Evolutionary conservation across 176 grass and related monocot species (phyloP), one percentile per base, ranked within the genome.

Genomic region (Carex myosuroides): DNA sequence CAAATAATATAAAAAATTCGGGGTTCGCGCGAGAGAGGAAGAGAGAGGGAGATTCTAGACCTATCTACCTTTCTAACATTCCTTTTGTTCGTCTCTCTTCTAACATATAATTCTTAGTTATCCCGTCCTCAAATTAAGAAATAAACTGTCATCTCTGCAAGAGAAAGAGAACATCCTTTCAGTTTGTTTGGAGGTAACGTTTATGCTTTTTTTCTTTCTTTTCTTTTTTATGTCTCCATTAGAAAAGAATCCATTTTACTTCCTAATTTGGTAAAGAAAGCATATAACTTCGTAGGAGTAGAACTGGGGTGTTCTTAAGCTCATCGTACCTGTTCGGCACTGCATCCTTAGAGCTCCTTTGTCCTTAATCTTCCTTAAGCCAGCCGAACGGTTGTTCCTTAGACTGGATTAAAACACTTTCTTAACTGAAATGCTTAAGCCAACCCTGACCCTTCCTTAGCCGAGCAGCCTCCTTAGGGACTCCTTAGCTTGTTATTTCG

Each of bases 131-230:
- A 14, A 9, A 69, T 30, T 66, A 33, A 66, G 66, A 69, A 69
- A 39, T 18, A 59, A 32, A 13, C 29, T 66, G 11, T 16, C 29
- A 21, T 75, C 29, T 76, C 41, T 4, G 18, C 17, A 32, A 39
- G 26, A 29, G 29, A 29, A 29, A 29, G 29, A 29, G 29, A 1
- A 29, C 29, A 29, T 29, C 32, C 7, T 81, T 63, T 81, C 59
- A n/a, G 57, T n/a, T 21, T 81, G 10, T 80, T 80, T 80, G 54
- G 54, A 75, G 44, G 77, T 80, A 80, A 60, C 8, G 46, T 77
- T 55, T 77, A 41, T 77, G 8, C 14, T 30, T 29, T 53, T 13
- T 24, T 54, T 37, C 30, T 24, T 13, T 30, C 37, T 56, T 30
- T 80, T 17, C 18, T 39, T 39, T 39, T 39, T 39, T 39, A 39